phyloP scores from a whole-genome alignment of 805 yeast genomes.

The Candida boleticola region DNA sequence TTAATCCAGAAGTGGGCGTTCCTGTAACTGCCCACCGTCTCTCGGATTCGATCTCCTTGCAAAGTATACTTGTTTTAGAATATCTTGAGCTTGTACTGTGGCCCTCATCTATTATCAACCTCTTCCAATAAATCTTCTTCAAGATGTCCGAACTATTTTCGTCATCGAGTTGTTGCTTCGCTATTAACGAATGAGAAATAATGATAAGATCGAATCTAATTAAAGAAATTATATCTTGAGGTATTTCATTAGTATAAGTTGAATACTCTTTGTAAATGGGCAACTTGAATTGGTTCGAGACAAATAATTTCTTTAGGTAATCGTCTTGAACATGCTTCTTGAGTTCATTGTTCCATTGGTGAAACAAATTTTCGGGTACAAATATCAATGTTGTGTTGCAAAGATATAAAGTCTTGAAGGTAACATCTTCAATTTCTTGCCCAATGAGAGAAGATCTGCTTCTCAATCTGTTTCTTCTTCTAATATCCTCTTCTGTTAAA shows the following conservation, averaged over 20 bases:
- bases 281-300: constrained; percentile 31
- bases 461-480: constrained; percentile 17
- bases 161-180: constrained; percentile 30
- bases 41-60: constrained; percentile 51
- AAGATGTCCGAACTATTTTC: constrained; percentile 28
- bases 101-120: constrained; percentile 75
- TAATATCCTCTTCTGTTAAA: constrained; percentile 6
- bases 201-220: constrained; percentile 52
- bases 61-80: constrained; percentile 48
- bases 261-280: constrained; percentile 12
- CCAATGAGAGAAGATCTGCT: constrained; percentile 10
- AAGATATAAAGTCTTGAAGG: constrained; percentile 34
- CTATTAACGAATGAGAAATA: constrained; percentile 46
- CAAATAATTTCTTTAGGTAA: constrained; percentile 31
- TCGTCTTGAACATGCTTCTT: constrained; percentile 48
- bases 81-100: constrained; percentile 58
- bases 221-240: constrained; percentile 27
- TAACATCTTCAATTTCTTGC: constrained; percentile 15
- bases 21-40: constrained; percentile 76
- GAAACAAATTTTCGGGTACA: constrained; percentile 64
- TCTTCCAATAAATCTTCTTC: constrained; percentile 55
- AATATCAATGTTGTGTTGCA: constrained; percentile 57
- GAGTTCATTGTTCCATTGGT: constrained; percentile 64
- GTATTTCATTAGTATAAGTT: constrained; percentile 17
- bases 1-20: constrained; percentile 71